Base-by-base conservation (phyloP, 352 stramenopile species). In the Pythium sp. region DNA sequence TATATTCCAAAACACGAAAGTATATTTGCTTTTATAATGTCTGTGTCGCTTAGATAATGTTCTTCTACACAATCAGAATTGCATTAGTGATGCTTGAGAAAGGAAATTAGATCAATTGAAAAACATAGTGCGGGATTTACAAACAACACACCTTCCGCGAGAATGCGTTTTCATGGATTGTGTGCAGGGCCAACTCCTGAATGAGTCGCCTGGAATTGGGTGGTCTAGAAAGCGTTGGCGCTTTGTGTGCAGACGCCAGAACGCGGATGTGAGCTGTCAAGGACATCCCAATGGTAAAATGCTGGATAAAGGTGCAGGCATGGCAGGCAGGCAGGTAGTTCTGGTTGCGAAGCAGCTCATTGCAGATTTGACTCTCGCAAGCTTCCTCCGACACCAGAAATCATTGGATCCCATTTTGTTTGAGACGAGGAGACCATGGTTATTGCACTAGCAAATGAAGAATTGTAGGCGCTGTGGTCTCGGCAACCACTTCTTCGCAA, bases 121-220 rank as follows among this genome's bases (percentile, higher is more conserved):
- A 46, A 46, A 46, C 38, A 46, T 4, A 18, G n/a, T 15, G 41
- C 5, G n/a, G 41, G 41, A 49, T 49, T n/a, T 4, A 49, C 15
- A 8, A n/a, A n/a, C 14, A 47, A 47, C 15, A 20, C 34, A 41
- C 36, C 12, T 2, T 11, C 8, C 28, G 15, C 12, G 14, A 61
- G 30, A 61, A 61, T 61, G 55, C 55, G 55, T 47, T 61, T 61
- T 60, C 55, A 8, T 7, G 18, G 55, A 61, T 61, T 61, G n/a
- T 34, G 15, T 24, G 28, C 24, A 9, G 54, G 7, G 36, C 24
- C n/a, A 59, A n/a, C 41, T 49, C 36, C 28, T 32, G 28, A 32
- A 8, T n/a, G 41, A 49, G 41, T 49, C 41, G 41, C 41, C 12
- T 15, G 15, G 41, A 49, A 51, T 22, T 51, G 43, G 11, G 43